Evolutionary conservation across 148 eudicot genomes (phyloP), one percentile per base, ranked within the genome.

Genomic region (Nepenthes gracilis): DNA sequence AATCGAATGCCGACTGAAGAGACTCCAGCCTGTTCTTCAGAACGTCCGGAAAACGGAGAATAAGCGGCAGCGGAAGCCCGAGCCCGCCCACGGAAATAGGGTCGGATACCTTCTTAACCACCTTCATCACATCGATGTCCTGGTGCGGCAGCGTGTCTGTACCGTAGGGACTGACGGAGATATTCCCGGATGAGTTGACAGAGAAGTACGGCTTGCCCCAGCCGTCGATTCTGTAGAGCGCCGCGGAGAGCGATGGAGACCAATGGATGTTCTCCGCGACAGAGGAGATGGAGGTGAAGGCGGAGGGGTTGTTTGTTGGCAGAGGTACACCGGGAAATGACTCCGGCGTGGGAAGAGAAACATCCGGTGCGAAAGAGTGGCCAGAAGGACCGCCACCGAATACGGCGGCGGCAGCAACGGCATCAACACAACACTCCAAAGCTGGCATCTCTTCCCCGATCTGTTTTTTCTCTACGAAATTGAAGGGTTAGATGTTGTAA

Each of bases 121-220:
- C 81, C 64, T 93, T 88, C 58, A 86, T 5, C 0, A 93, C 72
- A 58, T 93, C 98, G 23, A 93, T 88, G 54, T 88, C 95, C 51
- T 88, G 95, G 73, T 86, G 95, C 2, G 85, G 56, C 12, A 76
- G 49, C n/a, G 98, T 86, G 37, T 69, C 68, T 0, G 67, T 61
- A 0, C 98, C 98, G 35, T 81, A 72, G 0, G 98, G 96, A 0
- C 54, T 58, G 37, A 88, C 65, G 43, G 81, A 53, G 10, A 93
- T 59, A 36, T 93, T 81, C 2, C 98, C 98, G 53, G 80, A 70
- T 34, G 77, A 63, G 53, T 93, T 93, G 15, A 82, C 87, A 12
- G 72, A 1, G 64, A 93, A 93, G 66, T 93, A 93, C 4, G 98
- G 95, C 2, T 70, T 78, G 0, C 98, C 98, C 98, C 98, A 93